A percentile compares a stretch with the other conserved stretches of the same genome.
Conservation (phyloP, 2,329 filamentous ascomycete genomes). For the Cryphonectria nitschkei region DNA sequence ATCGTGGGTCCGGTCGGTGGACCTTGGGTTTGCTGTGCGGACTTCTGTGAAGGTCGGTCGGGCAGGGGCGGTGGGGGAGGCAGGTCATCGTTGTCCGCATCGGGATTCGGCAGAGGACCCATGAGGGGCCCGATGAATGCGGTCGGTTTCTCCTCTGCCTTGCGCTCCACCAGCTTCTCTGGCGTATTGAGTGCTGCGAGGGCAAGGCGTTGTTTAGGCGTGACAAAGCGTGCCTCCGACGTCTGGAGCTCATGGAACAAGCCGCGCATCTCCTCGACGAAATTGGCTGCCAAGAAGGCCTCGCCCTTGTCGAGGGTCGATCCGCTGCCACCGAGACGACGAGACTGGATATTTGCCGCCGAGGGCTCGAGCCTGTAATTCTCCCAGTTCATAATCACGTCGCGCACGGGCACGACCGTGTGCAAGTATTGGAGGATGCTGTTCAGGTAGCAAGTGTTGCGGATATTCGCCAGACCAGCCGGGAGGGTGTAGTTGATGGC, state of each 20-base stretch:
- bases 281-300: conserved; percentile 53
- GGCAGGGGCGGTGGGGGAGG: conserved; percentile 53
- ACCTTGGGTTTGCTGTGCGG: conserved; percentile 35
- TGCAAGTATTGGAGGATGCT: conserved; percentile 96
- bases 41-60: conserved; percentile 48
- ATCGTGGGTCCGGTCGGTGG: conserved; percentile 28
- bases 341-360: conserved; percentile 64
- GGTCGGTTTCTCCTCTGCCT: conserved; percentile 24
- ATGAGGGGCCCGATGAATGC: conserved; percentile 20
- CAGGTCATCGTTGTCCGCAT: conserved; percentile 19
- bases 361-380: conserved; percentile 69
- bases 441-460: conserved; percentile 98
- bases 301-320: conserved; percentile 46
- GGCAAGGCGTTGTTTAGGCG: conserved; percentile 76
- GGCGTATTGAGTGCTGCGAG: conserved; percentile 69
- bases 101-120: conserved; percentile 1
- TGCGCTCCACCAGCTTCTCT: conserved; percentile 33
- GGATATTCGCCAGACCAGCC: conserved; percentile 88
- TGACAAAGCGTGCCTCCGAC: conserved; percentile 64
- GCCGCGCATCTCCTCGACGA: conserved; percentile 71
- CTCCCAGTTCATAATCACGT: conserved; percentile 79
- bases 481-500: conserved; percentile 61
- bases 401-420: conserved; percentile 78
- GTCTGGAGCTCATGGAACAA: conserved; percentile 74
- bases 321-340: conserved; percentile 73